phyloP scores from a whole-genome alignment of 2,329 filamentous ascomycete genomes.

The Diaporthe aspalathi region DNA sequence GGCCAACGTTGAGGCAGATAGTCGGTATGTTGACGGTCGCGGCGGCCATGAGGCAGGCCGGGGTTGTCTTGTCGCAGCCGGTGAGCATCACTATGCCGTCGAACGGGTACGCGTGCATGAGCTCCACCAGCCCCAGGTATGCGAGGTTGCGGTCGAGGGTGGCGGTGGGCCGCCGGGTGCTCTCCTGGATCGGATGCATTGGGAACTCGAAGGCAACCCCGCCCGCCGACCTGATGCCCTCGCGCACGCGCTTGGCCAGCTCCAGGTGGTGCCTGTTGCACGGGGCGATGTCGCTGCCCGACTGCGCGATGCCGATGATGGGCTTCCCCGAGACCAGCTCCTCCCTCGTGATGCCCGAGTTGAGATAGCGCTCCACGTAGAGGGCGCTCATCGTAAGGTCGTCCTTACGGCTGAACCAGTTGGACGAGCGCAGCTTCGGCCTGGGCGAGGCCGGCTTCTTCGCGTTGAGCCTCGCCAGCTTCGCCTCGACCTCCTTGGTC shows the following conservation, averaged over 20 bases:
- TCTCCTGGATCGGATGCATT: conserved; percentile 64
- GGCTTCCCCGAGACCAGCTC: conserved; percentile 62
- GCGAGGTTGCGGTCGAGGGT: conserved; percentile 62
- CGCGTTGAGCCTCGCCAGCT: conserved; percentile 35
- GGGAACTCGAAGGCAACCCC: conserved; percentile 64
- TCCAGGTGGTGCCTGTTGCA: conserved; percentile 63
- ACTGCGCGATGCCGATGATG: conserved; percentile 64
- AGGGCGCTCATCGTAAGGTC: conserved; percentile 49
- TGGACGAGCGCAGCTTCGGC: conserved; percentile 51
- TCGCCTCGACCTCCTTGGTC: conserved; percentile 43
- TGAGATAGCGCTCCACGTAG: conserved; percentile 63
- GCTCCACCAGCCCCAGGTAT: conserved; percentile 60
- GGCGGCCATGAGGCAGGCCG: conserved; percentile 63
- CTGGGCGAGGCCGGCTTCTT: conserved; percentile 10
- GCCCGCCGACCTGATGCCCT: conserved; percentile 61
- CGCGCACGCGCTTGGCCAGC: conserved; percentile 60
- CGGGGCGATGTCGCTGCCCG: conserved; percentile 61
- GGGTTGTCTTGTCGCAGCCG: conserved; percentile 65
- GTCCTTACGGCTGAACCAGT: conserved; percentile 57
- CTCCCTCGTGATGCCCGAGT: conserved; percentile 60
- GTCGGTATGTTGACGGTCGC: conserved; percentile 63
- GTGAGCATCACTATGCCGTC: conserved; percentile 63
- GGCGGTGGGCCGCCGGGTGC: conserved; percentile 57
- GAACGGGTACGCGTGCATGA: conserved; percentile 60
- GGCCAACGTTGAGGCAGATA: conserved; percentile 63